Evolutionary conservation across 129 eudicot species (phyloP).

Genomic region (Cynara cardunculus): DNA sequence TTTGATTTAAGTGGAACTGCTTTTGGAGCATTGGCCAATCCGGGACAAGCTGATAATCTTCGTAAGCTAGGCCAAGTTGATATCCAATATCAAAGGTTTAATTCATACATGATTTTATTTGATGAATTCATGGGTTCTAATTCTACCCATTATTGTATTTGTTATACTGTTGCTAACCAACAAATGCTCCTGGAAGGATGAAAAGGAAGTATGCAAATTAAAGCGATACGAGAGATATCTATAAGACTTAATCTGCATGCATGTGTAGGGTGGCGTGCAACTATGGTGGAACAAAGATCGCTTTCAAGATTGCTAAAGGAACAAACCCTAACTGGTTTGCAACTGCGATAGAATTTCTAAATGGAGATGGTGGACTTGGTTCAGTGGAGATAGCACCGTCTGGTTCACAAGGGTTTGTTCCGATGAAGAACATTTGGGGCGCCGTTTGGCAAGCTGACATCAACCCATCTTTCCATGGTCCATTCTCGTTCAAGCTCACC

Average conservation of each 20-base stretch:
- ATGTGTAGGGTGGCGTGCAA: constrained; percentile 31
- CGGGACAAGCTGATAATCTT: constrained; percentile 24
- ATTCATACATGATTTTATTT: not conserved
- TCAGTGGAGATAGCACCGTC: constrained; percentile 33
- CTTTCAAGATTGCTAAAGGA: constrained; percentile 32
- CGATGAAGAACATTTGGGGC: constrained; percentile 44
- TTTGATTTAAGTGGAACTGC: constrained; percentile 41
- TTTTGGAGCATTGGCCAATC: constrained; percentile 44
- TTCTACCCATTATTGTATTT: no score
- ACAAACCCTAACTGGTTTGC: constrained; percentile 48
- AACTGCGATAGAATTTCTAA: constrained; percentile 20
- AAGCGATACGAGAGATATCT: no score
- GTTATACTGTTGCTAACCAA: no score
- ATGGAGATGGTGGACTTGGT: constrained; percentile 37
- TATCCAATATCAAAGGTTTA: constrained; percentile 30
- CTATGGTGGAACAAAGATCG: constrained; percentile 28
- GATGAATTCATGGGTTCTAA: no score
- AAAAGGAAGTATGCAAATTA: no score
- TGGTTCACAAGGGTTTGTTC: constrained; percentile 6
- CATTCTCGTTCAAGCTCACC: constrained; percentile 41
- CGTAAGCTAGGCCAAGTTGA: constrained; percentile 39
- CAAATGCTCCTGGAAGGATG: no score
- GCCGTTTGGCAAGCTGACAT: constrained; percentile 45
- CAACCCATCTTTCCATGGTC: constrained; percentile 7
- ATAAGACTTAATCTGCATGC: not conserved